A percentile compares a stretch with the other conserved stretches of the same genome.
Conservation (phyloP, 1,284 basidiomycete genomes). For the Cryptococcus sp. region DNA sequence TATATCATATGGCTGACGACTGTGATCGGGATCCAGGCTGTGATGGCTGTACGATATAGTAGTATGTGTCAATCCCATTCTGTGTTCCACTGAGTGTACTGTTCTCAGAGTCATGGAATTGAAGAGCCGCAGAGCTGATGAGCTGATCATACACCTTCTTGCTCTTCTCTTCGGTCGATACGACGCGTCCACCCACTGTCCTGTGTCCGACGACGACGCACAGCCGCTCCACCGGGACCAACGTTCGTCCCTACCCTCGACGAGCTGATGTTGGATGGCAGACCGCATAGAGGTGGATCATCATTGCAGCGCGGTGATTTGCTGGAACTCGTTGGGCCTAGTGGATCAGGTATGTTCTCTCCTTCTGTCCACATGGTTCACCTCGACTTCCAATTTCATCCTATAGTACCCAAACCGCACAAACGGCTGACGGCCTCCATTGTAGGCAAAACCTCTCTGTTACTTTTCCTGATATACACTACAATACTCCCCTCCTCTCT, state of each 20-base stretch:
- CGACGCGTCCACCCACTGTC: too few species aligned
- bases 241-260: slow-evolving; percentile 47
- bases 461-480: slow-evolving; percentile 37
- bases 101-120: too few species aligned
- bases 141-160: too few species aligned
- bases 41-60: slow-evolving; percentile 37
- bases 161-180: too few species aligned
- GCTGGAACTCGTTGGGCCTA: slow-evolving; percentile 45
- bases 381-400: too few species aligned
- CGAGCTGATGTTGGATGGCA: slow-evolving; percentile 25
- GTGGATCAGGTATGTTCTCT: slow-evolving; percentile 44
- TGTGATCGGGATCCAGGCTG: slow-evolving; percentile 11
- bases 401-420: too few species aligned
- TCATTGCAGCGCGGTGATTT: slow-evolving; percentile 49
- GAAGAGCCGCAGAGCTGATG: too few species aligned
- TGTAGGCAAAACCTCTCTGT: slow-evolving; percentile 36
- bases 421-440: not conserved
- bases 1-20: not conserved
- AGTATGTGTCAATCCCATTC: slow-evolving; percentile 22
- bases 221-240: slow-evolving; percentile 47
- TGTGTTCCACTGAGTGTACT: too few species aligned
- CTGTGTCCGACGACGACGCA: not conserved
- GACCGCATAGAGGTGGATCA: slow-evolving; percentile 37
- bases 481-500: slow-evolving; percentile 36
- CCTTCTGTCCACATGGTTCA: slow-evolving; percentile 10